Percentiles rank a stretch among this genome's conserved stretches.
Conservation (phyloP, 805 yeast genomes). For the Monosporozyma solicola region DNA sequence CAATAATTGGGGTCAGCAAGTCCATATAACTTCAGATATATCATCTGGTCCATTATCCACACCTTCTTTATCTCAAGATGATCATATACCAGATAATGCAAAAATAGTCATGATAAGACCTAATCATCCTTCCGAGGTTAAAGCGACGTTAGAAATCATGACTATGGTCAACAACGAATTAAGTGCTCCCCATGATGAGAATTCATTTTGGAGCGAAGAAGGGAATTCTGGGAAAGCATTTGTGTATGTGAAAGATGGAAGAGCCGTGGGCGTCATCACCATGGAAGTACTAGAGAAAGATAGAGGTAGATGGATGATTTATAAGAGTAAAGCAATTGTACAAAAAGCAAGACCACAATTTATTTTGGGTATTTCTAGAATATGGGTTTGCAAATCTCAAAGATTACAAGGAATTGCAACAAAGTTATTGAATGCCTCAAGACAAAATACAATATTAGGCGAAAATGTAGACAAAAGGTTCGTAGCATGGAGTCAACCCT, state of each 20-base stretch:
- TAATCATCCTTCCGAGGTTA: slow-evolving; percentile 23
- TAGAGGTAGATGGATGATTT: slow-evolving; percentile 52
- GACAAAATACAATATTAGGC: slow-evolving; percentile 42
- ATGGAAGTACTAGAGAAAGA: slow-evolving; percentile 35
- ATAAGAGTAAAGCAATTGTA: slow-evolving; percentile 41
- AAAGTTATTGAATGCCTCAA: slow-evolving; percentile 36
- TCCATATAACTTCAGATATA: not conserved
- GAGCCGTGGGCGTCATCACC: slow-evolving; percentile 49
- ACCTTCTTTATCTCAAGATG: slow-evolving; percentile 9
- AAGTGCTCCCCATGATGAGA: slow-evolving; percentile 46
- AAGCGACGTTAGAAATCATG: slow-evolving; percentile 35
- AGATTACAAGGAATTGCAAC: slow-evolving; percentile 45
- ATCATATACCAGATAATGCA: slow-evolving; percentile 11
- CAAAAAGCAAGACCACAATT: slow-evolving; percentile 35
- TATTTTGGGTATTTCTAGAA: slow-evolving; percentile 41
- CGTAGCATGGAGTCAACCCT: slow-evolving; percentile 68
- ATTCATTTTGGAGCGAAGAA: slow-evolving; percentile 31
- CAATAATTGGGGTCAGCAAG: slow-evolving; percentile 27
- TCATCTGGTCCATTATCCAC: slow-evolving; percentile 3
- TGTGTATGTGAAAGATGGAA: slow-evolving; percentile 36
- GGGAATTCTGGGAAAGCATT: slow-evolving; percentile 37
- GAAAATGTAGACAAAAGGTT: slow-evolving; percentile 33
- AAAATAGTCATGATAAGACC: slow-evolving; percentile 32
- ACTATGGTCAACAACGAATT: slow-evolving; percentile 50
- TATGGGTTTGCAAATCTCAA: slow-evolving; percentile 37